These are phyloP conservation scores for Amphibolis antarctica DNA, from an alignment of 106 monocot species.

Conservation along the genomic window DNA sequence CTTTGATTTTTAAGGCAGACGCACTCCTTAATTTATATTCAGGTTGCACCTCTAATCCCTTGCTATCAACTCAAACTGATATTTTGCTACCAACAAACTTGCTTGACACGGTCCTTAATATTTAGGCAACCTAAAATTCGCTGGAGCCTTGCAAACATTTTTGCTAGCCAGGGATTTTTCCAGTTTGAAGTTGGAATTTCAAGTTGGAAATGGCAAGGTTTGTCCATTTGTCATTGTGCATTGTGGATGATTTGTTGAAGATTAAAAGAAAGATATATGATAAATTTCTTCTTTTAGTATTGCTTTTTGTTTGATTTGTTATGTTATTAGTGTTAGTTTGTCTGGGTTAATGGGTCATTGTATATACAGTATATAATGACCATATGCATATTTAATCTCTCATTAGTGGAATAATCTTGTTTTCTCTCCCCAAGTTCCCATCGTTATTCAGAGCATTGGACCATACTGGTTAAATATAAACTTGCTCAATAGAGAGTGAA, in stretches of 20 bases:
- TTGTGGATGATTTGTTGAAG: neutral
- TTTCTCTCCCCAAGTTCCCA: too few species aligned
- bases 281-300: too few species aligned
- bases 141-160: constrained; percentile 44
- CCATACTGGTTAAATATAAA: too few species aligned
- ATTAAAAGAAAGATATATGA: neutral
- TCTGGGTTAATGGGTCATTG: too few species aligned
- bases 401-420: too few species aligned
- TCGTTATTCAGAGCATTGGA: too few species aligned
- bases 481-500: too few species aligned
- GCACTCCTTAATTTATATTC: constrained; percentile 32
- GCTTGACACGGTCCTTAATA: neutral
- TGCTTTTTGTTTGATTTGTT: neutral
- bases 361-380: too few species aligned
- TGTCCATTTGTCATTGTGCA: neutral
- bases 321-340: neutral
- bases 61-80: neutral
- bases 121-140: constrained; percentile 50
- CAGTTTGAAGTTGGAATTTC: constrained; percentile 65
- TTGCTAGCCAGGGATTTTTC: constrained; percentile 55
- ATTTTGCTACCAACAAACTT: neutral
- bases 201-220: constrained; percentile 75
- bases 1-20: constrained; percentile 29
- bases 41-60: constrained; percentile 15
- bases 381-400: too few species aligned